A percentile compares a stretch with the other conserved stretches of the same genome.
phyloP scores from a whole-genome alignment of 2,329 filamentous ascomycete genomes.

The Cladorrhinum sp. region DNA sequence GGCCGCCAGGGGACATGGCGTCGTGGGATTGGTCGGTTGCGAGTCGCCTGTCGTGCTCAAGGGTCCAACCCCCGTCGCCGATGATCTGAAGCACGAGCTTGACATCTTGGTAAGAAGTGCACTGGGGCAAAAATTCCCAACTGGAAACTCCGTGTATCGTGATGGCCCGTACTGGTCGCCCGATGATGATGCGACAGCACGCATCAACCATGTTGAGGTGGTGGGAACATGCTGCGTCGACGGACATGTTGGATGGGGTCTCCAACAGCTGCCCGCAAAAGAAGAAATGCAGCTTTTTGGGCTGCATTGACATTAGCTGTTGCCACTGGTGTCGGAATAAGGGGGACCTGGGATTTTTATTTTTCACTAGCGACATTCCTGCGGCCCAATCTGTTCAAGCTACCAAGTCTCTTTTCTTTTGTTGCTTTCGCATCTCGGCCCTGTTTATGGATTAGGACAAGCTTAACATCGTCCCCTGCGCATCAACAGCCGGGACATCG shows the following conservation, averaged over 20 bases:
- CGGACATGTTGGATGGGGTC: neutral
- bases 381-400: neutral
- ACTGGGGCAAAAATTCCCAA: neutral
- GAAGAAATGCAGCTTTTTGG: neutral
- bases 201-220: neutral
- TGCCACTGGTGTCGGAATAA: neutral
- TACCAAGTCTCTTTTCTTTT: neutral
- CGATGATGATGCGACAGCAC: neutral
- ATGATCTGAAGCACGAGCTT: neutral
- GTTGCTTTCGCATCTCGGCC: neutral
- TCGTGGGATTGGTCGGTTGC: neutral
- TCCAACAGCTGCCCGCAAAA: neutral
- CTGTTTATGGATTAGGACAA: neutral
- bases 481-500: neutral
- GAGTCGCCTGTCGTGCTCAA: neutral
- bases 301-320: neutral
- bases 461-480: neutral
- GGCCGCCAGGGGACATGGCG: neutral
- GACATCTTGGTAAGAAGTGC: neutral
- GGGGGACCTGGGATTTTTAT: neutral
- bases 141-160: neutral
- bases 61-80: neutral
- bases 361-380: neutral
- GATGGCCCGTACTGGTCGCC: neutral
- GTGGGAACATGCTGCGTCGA: constrained; percentile 2